phyloP scores from a whole-genome alignment of 371 early-diverging fungal genomes.

The Mortierella sp. region DNA sequence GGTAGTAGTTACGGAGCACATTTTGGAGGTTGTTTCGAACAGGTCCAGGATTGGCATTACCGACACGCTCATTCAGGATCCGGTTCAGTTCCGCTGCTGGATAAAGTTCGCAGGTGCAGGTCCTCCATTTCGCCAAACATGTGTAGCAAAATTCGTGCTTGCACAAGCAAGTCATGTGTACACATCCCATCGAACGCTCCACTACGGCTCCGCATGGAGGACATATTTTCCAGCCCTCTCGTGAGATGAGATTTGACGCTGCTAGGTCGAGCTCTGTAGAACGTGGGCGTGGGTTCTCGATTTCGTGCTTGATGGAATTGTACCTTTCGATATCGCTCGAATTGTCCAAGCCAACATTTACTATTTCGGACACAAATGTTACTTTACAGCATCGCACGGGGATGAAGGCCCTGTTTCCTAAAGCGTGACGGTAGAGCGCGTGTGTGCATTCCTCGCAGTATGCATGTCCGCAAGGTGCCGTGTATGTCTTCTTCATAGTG shows the following conservation, averaged over 20 bases:
- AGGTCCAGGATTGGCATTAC: slow-evolving; percentile 10
- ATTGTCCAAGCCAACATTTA: slow-evolving; percentile 14
- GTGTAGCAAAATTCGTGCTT: slow-evolving; percentile 38
- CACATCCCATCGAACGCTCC: slow-evolving; percentile 25
- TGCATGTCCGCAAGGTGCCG: slow-evolving; percentile 24
- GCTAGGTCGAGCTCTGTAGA: slow-evolving; percentile 15
- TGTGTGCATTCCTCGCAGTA: slow-evolving; percentile 31
- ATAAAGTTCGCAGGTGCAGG: slow-evolving; percentile 27
- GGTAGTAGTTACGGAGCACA: slow-evolving; percentile 32
- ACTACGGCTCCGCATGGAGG: slow-evolving; percentile 34
- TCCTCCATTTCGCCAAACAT: slow-evolving; percentile 21
- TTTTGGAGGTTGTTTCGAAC: slow-evolving; percentile 30
- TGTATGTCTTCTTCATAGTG: not conserved
- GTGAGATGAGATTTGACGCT: slow-evolving; percentile 15
- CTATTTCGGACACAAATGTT: slow-evolving; percentile 5
- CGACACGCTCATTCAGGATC: slow-evolving; percentile 36
- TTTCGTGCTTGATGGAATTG: slow-evolving; percentile 13
- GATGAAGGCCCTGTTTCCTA: slow-evolving; percentile 21
- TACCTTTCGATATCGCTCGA: slow-evolving; percentile 6
- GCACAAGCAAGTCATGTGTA: slow-evolving; percentile 38
- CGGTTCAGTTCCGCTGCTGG: slow-evolving; percentile 26
- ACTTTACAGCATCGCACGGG: slow-evolving; percentile 37
- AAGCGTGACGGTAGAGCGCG: slow-evolving; percentile 21
- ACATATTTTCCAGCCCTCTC: slow-evolving; percentile 34
- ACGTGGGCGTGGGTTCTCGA: slow-evolving; percentile 25